Evolutionary conservation across 208 protist species (phyloP).

Genomic region (Crithidia expoeki): DNA sequence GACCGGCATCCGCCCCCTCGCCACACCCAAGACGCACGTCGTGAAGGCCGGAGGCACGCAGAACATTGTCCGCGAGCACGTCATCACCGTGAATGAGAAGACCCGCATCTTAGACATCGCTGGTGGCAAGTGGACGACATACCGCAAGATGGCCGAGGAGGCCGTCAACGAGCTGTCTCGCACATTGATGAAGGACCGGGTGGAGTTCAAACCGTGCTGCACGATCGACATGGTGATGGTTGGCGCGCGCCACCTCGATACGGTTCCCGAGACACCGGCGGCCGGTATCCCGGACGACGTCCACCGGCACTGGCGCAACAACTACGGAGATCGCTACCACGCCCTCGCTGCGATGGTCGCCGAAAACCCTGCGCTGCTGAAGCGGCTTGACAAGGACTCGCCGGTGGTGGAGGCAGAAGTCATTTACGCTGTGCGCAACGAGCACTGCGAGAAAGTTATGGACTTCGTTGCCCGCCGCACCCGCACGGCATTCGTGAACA

Average conservation of each 20-base stretch:
- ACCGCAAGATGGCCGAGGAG: constrained; percentile 95
- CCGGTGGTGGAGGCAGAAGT: constrained; percentile 92
- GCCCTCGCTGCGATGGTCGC: constrained; percentile 46
- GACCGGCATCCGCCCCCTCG: constrained; percentile 88
- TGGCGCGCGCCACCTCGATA: constrained; percentile 70
- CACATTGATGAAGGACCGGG: constrained; percentile 51
- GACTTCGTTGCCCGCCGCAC: constrained; percentile 94
- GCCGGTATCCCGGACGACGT: constrained; percentile 65
- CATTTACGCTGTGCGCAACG: constrained; percentile 66
- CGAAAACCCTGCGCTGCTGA: constrained; percentile 40
- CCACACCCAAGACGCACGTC: constrained; percentile 31
- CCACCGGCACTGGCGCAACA: constrained; percentile 64
- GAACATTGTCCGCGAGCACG: constrained; percentile 93
- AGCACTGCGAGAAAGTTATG: constrained; percentile 89
- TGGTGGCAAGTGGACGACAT: constrained; percentile 97
- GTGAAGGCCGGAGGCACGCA: constrained; percentile 47
- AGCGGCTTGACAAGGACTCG: constrained; percentile 49
- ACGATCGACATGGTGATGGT: constrained; percentile 79
- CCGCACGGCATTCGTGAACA: constrained; percentile 91
- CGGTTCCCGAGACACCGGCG: constrained; percentile 27
- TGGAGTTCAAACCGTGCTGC: constrained; percentile 52
- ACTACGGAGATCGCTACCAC: constrained; percentile 70
- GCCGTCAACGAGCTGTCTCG: constrained; percentile 69
- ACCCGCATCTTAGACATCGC: constrained; percentile 85
- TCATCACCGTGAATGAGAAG: constrained; percentile 75